Evolutionary conservation across 2,329 filamentous ascomycete species (phyloP).

Genomic region (Grosmannia serpens): DNA sequence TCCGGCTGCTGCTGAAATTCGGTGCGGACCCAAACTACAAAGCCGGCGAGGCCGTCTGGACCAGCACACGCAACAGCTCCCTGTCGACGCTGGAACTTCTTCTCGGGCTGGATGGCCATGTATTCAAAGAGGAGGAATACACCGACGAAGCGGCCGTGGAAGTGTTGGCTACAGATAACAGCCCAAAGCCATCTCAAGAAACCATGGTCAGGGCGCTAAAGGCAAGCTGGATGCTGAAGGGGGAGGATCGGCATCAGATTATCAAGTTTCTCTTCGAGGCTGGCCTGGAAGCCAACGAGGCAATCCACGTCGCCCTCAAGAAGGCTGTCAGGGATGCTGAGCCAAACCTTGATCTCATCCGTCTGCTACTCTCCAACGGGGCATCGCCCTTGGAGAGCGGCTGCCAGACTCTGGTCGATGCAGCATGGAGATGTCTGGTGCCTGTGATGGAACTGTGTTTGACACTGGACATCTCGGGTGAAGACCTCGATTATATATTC

Average conservation of each 20-base stretch:
- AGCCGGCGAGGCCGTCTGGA: conserved; percentile 42
- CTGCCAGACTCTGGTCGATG: conserved; percentile 41
- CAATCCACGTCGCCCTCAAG: conserved; percentile 37
- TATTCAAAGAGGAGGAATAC: conserved; percentile 8
- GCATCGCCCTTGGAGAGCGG: conserved; percentile 40
- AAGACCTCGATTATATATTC: conserved; percentile 35
- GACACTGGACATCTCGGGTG: conserved; percentile 23
- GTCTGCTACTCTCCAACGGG: conserved; percentile 36
- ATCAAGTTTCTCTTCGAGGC: conserved; percentile 39
- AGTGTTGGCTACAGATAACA: not conserved
- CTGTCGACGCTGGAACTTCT: conserved; percentile 38
- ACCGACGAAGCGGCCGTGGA: not conserved
- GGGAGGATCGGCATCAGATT: conserved; percentile 35
- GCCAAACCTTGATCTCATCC: conserved; percentile 33
- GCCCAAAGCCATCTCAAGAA: conserved; percentile 24
- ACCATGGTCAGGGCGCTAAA: conserved; percentile 41
- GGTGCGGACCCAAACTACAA: conserved; percentile 46
- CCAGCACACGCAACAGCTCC: conserved; percentile 39
- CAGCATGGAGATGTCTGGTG: conserved; percentile 26
- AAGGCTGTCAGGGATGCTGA: conserved; percentile 40
- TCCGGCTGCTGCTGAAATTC: conserved; percentile 36
- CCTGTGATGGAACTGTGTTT: conserved; percentile 31
- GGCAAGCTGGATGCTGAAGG: conserved; percentile 38
- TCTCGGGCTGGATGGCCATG: conserved; percentile 27
- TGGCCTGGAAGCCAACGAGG: conserved; percentile 34